Conservation (phyloP, 805 yeast species). For the Kuraishia molischiana region DNA sequence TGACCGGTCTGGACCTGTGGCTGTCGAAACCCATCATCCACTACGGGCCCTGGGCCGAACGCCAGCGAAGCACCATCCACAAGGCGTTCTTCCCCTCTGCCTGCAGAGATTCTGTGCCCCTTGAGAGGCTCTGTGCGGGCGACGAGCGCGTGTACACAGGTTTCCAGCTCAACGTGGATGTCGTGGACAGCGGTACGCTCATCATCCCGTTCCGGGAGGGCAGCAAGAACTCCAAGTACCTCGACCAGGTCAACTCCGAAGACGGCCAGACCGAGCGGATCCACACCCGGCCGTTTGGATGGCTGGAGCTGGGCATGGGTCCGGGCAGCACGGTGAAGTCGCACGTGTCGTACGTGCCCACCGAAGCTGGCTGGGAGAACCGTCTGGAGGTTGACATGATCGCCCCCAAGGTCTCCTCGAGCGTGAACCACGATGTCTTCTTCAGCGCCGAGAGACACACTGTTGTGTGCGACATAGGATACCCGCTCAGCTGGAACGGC, state of each 20-base stretch:
- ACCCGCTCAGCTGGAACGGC: slow-evolving; percentile 82
- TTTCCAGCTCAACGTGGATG: slow-evolving; percentile 42
- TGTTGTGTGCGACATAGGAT: slow-evolving; percentile 47
- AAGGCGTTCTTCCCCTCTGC: slow-evolving; percentile 57
- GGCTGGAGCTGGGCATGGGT: slow-evolving; percentile 70
- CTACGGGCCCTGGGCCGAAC: slow-evolving; percentile 95
- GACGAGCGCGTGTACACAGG: slow-evolving; percentile 43
- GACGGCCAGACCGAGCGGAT: slow-evolving; percentile 4
- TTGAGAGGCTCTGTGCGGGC: slow-evolving; percentile 32
- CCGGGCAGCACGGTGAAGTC: slow-evolving; percentile 39
- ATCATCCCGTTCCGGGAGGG: slow-evolving; percentile 79
- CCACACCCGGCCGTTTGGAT: slow-evolving; percentile 68
- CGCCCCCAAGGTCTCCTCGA: slow-evolving; percentile 59
- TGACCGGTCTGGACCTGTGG: slow-evolving; percentile 49
- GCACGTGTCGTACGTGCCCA: slow-evolving; percentile 42
- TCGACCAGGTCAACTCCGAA: slow-evolving; percentile 6
- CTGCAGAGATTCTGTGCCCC: slow-evolving; percentile 44
- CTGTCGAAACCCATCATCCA: slow-evolving; percentile 55
- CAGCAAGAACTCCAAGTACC: slow-evolving; percentile 56
- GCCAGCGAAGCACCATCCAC: slow-evolving; percentile 63
- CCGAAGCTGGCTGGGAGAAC: slow-evolving; percentile 45
- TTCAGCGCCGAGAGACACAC: slow-evolving; percentile 51
- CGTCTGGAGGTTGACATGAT: slow-evolving; percentile 32
- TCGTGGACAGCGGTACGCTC: slow-evolving; percentile 56
- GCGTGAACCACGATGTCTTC: slow-evolving; percentile 82